Evolutionary conservation across 2,329 filamentous ascomycete genomes (phyloP).

Genomic region (Ustulina deusta): DNA sequence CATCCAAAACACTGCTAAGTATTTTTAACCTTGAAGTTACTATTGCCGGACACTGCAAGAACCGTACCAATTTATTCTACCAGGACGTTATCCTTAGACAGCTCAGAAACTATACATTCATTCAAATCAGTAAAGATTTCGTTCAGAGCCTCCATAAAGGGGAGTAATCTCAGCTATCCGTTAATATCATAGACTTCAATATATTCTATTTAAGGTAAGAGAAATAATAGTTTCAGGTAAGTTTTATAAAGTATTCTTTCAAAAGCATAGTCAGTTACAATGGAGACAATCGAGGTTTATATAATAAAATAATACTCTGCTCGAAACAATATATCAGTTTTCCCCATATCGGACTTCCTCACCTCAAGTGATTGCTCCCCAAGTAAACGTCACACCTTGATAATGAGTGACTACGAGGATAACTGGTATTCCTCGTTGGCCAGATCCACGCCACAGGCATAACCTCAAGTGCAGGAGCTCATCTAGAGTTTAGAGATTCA

Average conservation of each 20-base stretch:
- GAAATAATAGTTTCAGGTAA: no score
- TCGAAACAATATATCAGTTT: background rate
- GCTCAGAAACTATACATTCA: no score
- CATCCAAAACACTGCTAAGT: background rate
- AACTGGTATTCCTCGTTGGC: background rate
- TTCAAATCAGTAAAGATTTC: background rate
- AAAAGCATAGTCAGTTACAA: no score
- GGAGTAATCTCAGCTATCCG: background rate
- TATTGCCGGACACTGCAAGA: no score
- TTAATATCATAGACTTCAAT: slow-evolving; percentile 1
- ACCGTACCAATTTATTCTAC: no score
- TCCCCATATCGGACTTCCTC: background rate
- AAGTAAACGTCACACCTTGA: slow-evolving; percentile 1
- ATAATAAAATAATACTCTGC: background rate
- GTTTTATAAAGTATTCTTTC: no score
- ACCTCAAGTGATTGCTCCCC: background rate
- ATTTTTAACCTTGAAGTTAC: no score
- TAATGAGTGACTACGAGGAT: background rate
- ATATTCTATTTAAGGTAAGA: no score
- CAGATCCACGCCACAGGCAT: background rate
- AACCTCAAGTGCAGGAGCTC: background rate
- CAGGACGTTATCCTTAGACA: no score
- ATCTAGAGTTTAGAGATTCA: background rate
- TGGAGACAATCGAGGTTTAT: no score
- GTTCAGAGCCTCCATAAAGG: background rate